Conservation (phyloP, 1,284 basidiomycete genomes). For the Tylopilus sp. region DNA sequence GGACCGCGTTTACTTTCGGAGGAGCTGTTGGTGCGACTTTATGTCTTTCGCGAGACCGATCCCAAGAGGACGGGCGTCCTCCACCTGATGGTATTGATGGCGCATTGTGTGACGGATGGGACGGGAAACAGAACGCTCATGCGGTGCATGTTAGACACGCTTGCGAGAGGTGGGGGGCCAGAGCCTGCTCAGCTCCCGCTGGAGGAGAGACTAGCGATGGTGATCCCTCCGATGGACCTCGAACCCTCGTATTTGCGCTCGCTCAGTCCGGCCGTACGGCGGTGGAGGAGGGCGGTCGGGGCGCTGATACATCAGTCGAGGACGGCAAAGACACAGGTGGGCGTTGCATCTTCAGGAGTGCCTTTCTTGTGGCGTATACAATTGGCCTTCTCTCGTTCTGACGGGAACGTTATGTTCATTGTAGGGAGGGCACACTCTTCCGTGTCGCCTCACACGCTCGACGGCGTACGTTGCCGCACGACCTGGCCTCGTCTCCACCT, state of each 20-base stretch:
- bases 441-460: constrained; percentile 37
- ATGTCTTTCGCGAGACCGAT: constrained; percentile 4
- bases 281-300: constrained; percentile 49
- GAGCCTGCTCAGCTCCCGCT: constrained; percentile 24
- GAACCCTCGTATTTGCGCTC: constrained; percentile 29
- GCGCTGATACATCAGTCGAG: constrained; percentile 37
- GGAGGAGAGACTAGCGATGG: constrained; percentile 41
- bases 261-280: constrained; percentile 35
- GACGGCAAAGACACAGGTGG: constrained; percentile 34
- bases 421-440: constrained; percentile 59
- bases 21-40: constrained; percentile 16
- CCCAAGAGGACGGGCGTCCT: constrained; percentile 3
- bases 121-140: constrained; percentile 10
- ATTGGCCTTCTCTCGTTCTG: too few relatives aligned
- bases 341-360: constrained; percentile 13
- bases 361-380: too few relatives aligned
- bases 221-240: constrained; percentile 38
- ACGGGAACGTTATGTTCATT: background rate
- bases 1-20: constrained; percentile 21
- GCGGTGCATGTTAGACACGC: constrained; percentile 42
- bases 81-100: constrained; percentile 18
- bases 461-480: constrained; percentile 39
- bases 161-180: constrained; percentile 27
- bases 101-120: constrained; percentile 20
- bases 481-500: constrained; percentile 26